These are phyloP conservation scores for Phaseolus lunatus DNA, from an alignment of 306 rosid genomes.

Conservation along the genomic window DNA sequence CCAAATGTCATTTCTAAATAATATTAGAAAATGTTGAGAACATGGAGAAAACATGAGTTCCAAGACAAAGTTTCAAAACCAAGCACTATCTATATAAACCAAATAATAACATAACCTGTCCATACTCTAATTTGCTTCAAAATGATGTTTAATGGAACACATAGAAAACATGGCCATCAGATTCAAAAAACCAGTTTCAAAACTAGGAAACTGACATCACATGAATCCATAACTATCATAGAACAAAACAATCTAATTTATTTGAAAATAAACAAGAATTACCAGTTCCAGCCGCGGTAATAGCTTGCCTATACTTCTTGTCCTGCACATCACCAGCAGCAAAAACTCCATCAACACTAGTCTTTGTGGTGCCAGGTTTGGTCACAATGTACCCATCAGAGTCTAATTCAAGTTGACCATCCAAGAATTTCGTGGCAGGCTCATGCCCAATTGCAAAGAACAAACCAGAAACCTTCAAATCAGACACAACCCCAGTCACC, in stretches of 20 bases:
- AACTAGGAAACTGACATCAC: constrained; percentile 28
- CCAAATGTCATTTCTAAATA: constrained; percentile 5
- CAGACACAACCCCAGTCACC: constrained; percentile 60
- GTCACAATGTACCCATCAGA: constrained; percentile 79
- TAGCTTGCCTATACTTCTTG: constrained; percentile 93
- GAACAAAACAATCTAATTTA: constrained; percentile 18
- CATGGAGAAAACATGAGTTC: constrained; percentile 1
- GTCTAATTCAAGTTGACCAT: constrained; percentile 76
- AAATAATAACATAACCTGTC: not conserved
- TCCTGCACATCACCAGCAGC: constrained; percentile 98
- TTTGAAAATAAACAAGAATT: constrained; percentile 19
- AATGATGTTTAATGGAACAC: constrained; percentile 1
- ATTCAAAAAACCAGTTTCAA: constrained; percentile 11
- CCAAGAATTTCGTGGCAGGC: constrained; percentile 85
- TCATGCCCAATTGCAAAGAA: constrained; percentile 94
- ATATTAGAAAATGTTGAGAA: not conserved
- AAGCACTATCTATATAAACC: constrained; percentile 10
- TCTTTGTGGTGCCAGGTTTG: constrained; percentile 71
- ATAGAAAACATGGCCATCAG: not conserved
- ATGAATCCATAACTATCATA: constrained; percentile 12
- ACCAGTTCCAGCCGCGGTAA: constrained; percentile 94
- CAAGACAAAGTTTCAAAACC: constrained; percentile 16
- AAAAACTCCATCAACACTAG: constrained; percentile 80
- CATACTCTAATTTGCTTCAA: not conserved
- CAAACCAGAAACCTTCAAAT: constrained; percentile 79